phyloP scores from a whole-genome alignment of 1,284 basidiomycete genomes.

The Fistulina hepatica region DNA sequence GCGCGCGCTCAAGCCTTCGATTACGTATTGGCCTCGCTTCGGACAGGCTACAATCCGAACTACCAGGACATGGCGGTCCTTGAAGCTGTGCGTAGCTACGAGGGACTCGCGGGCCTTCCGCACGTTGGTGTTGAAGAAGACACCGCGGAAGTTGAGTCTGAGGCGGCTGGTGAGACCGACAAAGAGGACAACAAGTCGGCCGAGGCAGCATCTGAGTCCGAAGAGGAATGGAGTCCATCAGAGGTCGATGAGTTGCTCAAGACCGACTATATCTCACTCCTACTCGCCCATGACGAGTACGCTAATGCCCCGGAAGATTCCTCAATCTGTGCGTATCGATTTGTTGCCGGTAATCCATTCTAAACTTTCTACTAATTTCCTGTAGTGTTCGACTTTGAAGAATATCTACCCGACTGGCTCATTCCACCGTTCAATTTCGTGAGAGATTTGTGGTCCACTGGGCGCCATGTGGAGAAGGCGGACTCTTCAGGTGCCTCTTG shows the following conservation, averaged over 20 bases:
- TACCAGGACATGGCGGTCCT: conserved; percentile 99
- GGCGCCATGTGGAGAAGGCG: too few species aligned
- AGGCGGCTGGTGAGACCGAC: conserved; percentile 25
- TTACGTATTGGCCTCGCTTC: conserved; percentile 76
- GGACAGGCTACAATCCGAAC: conserved; percentile 91
- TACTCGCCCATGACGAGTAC: conserved; percentile 67
- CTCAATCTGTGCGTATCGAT: conserved; percentile 31
- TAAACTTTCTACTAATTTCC: conserved; percentile 8
- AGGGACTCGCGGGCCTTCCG: conserved; percentile 63
- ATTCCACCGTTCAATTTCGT: conserved; percentile 68
- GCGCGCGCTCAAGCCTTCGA: conserved; percentile 70
- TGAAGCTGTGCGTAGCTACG: conserved; percentile 91
- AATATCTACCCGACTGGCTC: conserved; percentile 81
- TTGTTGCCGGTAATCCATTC: conserved; percentile 1
- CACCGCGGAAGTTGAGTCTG: conserved; percentile 17
- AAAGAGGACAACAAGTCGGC: conserved; percentile 23
- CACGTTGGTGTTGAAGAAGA: conserved; percentile 51
- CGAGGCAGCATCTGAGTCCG: conserved; percentile 31
- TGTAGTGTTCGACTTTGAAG: conserved; percentile 70
- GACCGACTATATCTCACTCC: conserved; percentile 62
- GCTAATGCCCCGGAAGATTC: conserved; percentile 37
- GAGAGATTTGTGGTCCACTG: conserved; percentile 58
- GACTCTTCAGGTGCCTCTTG: too few species aligned
- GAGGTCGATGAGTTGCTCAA: conserved; percentile 56
- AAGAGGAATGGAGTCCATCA: conserved; percentile 43